Evolutionary conservation across 495 filamentous ascomycete species (phyloP), one percentile per base, ranked within the genome.

Genomic region (Ramalina peruviana): DNA sequence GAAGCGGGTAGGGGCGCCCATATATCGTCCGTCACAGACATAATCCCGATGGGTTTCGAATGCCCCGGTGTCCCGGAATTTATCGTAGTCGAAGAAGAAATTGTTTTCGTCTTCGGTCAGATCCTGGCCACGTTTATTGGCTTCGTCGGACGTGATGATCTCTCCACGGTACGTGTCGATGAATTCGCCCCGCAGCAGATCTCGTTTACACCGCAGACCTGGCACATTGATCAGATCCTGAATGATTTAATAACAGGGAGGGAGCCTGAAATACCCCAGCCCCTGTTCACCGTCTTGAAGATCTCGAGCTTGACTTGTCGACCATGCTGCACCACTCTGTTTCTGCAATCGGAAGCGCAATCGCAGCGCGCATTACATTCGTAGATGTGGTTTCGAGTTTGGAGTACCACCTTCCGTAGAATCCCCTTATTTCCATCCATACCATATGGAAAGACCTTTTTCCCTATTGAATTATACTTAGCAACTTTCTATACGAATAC

Each of bases 131-230:
- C 92, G 80, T 2, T 65, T 56, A 21, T 81, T 73, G 3, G 89
- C 83, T 60, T 82, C 80, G 10, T 74, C 62, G 20, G 74, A 69
- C 0, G 83, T 86, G 53, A 97, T 83, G 23, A 95, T 76, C 61
- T 97, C 90, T 1, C 90, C 90, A 13, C 87, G 79, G 53, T 97
- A 97, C 19, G 76, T 74, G 58, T 93, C 90, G 47, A 97, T 78
- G 56, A 93, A 96, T 57, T 93, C 84, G 6, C 90, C 90, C 46
- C 74, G 71, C 49, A 74, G 68, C 20, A 98, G 78, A 20, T 76
- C 65, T 12, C 82, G 72, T 0, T 71, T 73, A 39, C 80, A 87
- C 10, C 81, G 73, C 1, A 97, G 75, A 23, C 87, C 80, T 83
- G 48, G 45, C 23, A 23, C 19, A 52, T 49, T 46, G 50, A 39